Conservation (phyloP, 306 rosid species). For the Vigna angularis region DNA sequence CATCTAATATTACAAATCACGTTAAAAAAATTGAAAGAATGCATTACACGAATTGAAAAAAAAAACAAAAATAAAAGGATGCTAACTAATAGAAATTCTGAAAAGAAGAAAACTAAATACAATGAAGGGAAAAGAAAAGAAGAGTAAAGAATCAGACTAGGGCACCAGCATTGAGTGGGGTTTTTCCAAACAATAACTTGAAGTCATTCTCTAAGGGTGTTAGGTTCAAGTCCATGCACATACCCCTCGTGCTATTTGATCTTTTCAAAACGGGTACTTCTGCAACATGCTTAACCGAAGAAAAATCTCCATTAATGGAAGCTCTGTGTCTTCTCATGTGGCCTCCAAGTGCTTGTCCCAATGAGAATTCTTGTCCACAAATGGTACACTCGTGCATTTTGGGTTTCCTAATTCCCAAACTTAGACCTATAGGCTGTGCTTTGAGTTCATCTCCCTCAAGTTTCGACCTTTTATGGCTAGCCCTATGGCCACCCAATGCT, state of each 20-base stretch:
- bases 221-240: slow-evolving; percentile 75
- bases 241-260: slow-evolving; percentile 47
- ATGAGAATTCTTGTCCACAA: slow-evolving; percentile 66
- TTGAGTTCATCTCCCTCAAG: slow-evolving; percentile 11
- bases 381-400: slow-evolving; percentile 67
- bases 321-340: slow-evolving; percentile 82
- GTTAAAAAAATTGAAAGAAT: slow-evolving; percentile 24
- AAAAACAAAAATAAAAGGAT: background rate
- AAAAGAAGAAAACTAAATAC: background rate
- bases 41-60: background rate
- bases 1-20: too few species aligned
- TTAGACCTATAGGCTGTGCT: slow-evolving; percentile 16
- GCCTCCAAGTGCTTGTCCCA: slow-evolving; percentile 92
- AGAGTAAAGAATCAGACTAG: slow-evolving; percentile 41
- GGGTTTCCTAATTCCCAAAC: slow-evolving; percentile 28
- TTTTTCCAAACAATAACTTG: slow-evolving; percentile 66
- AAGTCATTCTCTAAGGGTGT: slow-evolving; percentile 88
- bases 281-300: slow-evolving; percentile 15
- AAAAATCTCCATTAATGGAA: slow-evolving; percentile 22
- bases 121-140: background rate
- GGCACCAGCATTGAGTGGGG: slow-evolving; percentile 55
- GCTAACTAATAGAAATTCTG: background rate
- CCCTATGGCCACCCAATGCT: slow-evolving; percentile 89
- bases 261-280: slow-evolving; percentile 54
- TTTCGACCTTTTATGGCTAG: slow-evolving; percentile 69